Conservation (phyloP, 2,329 filamentous ascomycete species). For the Fusarium chlamydosporum region DNA sequence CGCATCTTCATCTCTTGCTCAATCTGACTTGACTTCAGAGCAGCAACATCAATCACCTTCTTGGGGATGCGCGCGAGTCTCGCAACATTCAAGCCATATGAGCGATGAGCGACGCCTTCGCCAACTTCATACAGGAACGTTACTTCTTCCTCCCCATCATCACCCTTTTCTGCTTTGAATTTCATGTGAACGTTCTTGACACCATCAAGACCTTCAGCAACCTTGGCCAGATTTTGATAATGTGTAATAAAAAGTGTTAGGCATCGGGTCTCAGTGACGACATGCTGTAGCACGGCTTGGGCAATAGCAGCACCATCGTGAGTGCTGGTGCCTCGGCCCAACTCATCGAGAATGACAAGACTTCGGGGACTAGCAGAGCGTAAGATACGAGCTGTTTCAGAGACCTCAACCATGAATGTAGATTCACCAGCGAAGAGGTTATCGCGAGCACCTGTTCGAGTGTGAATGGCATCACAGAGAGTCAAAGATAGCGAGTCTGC, state of each 20-base stretch:
- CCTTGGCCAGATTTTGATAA: slow-evolving; percentile 85
- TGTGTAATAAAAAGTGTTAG: slow-evolving; percentile 97
- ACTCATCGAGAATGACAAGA: slow-evolving; percentile 93
- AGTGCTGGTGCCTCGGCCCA: slow-evolving; percentile 92
- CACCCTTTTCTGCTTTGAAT: slow-evolving; percentile 69
- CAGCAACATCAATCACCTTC: slow-evolving; percentile 82
- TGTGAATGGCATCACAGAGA: slow-evolving; percentile 91
- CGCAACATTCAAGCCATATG: slow-evolving; percentile 95
- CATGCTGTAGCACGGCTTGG: slow-evolving; percentile 87
- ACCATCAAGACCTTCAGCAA: slow-evolving; percentile 76
- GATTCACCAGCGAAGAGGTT: slow-evolving; percentile 95
- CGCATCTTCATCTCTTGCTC: slow-evolving; percentile 79
- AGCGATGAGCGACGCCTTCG: slow-evolving; percentile 91
- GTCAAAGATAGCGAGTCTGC: slow-evolving; percentile 81
- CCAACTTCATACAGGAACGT: slow-evolving; percentile 95
- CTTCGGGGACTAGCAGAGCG: slow-evolving; percentile 87
- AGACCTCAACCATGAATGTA: slow-evolving; percentile 98
- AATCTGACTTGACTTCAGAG: slow-evolving; percentile 82
- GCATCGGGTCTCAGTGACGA: slow-evolving; percentile 80
- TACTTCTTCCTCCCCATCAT: slow-evolving; percentile 77
- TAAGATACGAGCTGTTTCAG: slow-evolving; percentile 91
- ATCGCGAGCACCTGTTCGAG: slow-evolving; percentile 95
- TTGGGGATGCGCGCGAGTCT: slow-evolving; percentile 84
- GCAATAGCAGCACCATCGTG: slow-evolving; percentile 98
- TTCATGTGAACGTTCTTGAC: slow-evolving; percentile 96